Percentiles rank a stretch among this genome's conserved stretches.
phyloP scores from a whole-genome alignment of 2,329 filamentous ascomycete species.

The Claviceps pazoutovae region DNA sequence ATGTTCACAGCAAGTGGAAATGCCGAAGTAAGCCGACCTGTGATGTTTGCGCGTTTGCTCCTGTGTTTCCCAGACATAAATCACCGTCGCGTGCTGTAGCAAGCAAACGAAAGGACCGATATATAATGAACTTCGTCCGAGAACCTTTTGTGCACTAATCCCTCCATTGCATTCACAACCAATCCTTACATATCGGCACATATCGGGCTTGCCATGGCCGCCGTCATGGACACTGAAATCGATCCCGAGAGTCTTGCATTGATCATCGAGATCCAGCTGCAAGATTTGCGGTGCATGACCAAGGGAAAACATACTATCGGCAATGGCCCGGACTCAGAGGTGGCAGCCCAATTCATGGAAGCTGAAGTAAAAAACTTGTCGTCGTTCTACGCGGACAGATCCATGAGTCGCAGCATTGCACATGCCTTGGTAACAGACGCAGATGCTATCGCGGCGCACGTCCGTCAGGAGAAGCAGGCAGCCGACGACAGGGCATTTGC shows the following conservation, averaged over 20 bases:
- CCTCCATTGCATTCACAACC: not conserved
- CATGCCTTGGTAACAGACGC: slow-evolving; percentile 7
- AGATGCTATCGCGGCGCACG: slow-evolving; percentile 1
- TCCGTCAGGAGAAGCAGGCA: not conserved
- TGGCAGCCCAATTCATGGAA: slow-evolving; percentile 6
- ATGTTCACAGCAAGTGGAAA: too few species aligned
- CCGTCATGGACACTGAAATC: not conserved
- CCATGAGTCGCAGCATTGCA: slow-evolving; percentile 10
- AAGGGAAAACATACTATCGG: slow-evolving; percentile 6
- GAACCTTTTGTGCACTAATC: too few species aligned
- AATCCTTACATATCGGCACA: not conserved
- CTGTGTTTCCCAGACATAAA: too few species aligned
- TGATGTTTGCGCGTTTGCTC: too few species aligned
- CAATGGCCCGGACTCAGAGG: slow-evolving; percentile 2
- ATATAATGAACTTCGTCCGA: too few species aligned
- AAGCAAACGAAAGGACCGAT: too few species aligned
- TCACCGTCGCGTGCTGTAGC: too few species aligned
- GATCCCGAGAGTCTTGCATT: slow-evolving; percentile 7
- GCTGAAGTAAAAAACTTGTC: slow-evolving; percentile 6
- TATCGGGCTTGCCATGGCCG: not conserved
- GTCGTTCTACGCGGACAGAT: slow-evolving; percentile 4
- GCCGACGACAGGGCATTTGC: not conserved
- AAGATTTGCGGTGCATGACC: slow-evolving; percentile 6
- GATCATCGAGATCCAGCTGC: slow-evolving; percentile 9
- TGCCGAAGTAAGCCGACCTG: too few species aligned